These are phyloP conservation scores for Citrullus colocynthis DNA, from an alignment of 306 rosid species.

Conservation along the genomic window DNA sequence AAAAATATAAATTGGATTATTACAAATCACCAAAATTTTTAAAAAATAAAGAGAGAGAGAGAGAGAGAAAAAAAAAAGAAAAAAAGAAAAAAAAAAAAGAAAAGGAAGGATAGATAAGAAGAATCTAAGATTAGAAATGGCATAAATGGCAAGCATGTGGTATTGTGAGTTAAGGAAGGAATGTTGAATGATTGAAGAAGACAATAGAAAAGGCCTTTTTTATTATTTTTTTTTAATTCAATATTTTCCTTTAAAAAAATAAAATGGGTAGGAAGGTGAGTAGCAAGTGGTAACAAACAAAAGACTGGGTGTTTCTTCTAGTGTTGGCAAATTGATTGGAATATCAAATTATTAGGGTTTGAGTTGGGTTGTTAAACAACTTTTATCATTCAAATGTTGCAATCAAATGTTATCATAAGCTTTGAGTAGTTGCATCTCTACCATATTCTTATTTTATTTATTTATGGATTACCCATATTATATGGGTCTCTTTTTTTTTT, in stretches of 20 bases:
- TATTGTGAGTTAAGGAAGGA: not conserved
- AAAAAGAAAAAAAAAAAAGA: no score
- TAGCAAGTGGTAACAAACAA: conserved; percentile 1
- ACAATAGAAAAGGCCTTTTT: not conserved
- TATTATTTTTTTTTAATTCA: no score
- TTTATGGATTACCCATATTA: not conserved
- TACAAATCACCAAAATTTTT: not conserved
- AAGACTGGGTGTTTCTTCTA: not conserved
- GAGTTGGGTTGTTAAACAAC: not conserved
- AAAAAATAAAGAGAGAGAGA: not conserved
- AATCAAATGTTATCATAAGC: not conserved
- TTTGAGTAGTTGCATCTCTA: not conserved
- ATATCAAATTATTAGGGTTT: not conserved
- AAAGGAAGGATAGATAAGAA: not conserved
- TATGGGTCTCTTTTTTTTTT: no score
- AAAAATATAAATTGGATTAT: not conserved
- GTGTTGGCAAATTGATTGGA: conserved; percentile 7
- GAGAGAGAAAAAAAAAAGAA: no score
- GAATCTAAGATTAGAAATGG: not conserved
- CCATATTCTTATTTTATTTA: not conserved
- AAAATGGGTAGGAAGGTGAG: conserved; percentile 2
- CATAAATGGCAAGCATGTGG: not conserved
- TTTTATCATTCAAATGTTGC: conserved; percentile 4
- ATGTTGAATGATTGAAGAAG: conserved; percentile 1
- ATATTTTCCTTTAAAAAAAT: not conserved